These are phyloP conservation scores for Penicillium sp. DNA, from an alignment of 2,329 filamentous ascomycete genomes.

Conservation along the genomic window DNA sequence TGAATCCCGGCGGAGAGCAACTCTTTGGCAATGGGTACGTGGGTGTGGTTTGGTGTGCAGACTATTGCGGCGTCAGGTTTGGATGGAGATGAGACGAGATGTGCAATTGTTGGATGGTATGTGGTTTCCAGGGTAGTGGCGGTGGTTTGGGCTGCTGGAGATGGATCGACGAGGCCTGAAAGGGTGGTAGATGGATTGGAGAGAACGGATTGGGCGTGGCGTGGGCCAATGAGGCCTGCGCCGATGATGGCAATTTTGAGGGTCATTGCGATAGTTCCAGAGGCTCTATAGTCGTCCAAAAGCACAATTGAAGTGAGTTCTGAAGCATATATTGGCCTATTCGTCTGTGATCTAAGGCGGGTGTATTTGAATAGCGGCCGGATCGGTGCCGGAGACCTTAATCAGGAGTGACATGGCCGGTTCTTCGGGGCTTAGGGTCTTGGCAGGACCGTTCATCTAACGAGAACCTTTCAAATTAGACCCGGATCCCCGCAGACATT, in stretches of 20 bases:
- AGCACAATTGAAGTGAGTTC: not conserved
- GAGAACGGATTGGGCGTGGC: slow-evolving; percentile 48
- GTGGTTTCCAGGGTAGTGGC: slow-evolving; percentile 40
- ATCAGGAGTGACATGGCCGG: not conserved
- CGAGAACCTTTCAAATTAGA: not conserved
- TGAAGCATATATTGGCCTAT: not conserved
- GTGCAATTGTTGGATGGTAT: slow-evolving; percentile 42
- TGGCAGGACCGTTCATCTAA: not conserved
- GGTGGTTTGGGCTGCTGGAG: slow-evolving; percentile 34
- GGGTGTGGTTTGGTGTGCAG: slow-evolving; percentile 60
- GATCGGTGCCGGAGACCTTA: not conserved
- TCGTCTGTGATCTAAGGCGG: not conserved
- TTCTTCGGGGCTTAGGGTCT: not conserved
- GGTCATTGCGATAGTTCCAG: slow-evolving; percentile 4
- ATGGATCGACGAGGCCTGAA: slow-evolving; percentile 49
- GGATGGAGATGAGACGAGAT: slow-evolving; percentile 40
- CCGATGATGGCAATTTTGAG: slow-evolving; percentile 48
- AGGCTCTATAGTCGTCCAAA: not conserved
- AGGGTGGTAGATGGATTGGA: slow-evolving; percentile 40
- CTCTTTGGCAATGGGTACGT: slow-evolving; percentile 51
- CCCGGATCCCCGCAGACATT: slow-evolving; percentile 1
- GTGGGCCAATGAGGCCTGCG: slow-evolving; percentile 51
- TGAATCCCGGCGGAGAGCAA: slow-evolving; percentile 51
- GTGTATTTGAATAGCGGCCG: slow-evolving; percentile 4
- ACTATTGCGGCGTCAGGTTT: slow-evolving; percentile 57